Percentiles rank a stretch among this genome's conserved stretches.
Conservation (phyloP, 1,284 basidiomycete genomes). For the Rugosomyces carneus region DNA sequence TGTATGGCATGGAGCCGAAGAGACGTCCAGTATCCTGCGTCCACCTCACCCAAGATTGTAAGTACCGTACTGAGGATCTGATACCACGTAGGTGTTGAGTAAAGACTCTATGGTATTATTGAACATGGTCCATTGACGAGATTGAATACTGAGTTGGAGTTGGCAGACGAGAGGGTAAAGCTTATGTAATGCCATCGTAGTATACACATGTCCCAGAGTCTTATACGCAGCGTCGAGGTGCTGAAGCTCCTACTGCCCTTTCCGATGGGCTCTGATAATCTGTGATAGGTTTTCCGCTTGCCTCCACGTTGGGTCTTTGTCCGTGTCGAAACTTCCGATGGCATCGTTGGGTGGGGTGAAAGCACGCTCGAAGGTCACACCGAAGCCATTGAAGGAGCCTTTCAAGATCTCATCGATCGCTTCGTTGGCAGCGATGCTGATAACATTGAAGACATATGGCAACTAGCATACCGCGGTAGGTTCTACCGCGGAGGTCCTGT, state of each 20-base stretch:
- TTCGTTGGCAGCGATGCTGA: slow-evolving; percentile 66
- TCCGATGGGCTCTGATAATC: neutral
- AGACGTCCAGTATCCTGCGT: too few relatives aligned
- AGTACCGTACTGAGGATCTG: too few relatives aligned
- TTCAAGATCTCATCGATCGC: slow-evolving; percentile 53
- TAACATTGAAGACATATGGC: slow-evolving; percentile 70
- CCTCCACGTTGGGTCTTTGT: slow-evolving; percentile 77
- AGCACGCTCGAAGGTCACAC: slow-evolving; percentile 67
- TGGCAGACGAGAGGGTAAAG: too few relatives aligned
- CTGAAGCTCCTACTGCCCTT: neutral
- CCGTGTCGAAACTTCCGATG: slow-evolving; percentile 62
- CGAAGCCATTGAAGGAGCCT: slow-evolving; percentile 72
- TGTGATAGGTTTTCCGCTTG: slow-evolving; percentile 53
- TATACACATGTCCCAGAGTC: too few relatives aligned
- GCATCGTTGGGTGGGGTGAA: slow-evolving; percentile 69
- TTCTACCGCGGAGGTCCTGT: slow-evolving; percentile 75
- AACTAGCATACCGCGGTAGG: slow-evolving; percentile 56
- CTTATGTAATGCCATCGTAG: too few relatives aligned
- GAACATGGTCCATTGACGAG: too few relatives aligned
- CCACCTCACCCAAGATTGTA: too few relatives aligned
- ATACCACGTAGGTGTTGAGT: too few relatives aligned
- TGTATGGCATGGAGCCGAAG: too few relatives aligned
- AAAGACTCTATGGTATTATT: too few relatives aligned
- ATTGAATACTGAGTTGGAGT: too few relatives aligned
- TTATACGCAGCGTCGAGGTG: neutral